Percentiles rank a stretch among this genome's conserved stretches.
phyloP scores from a whole-genome alignment of 345 rosid genomes.

The Bruguiera sexangula region DNA sequence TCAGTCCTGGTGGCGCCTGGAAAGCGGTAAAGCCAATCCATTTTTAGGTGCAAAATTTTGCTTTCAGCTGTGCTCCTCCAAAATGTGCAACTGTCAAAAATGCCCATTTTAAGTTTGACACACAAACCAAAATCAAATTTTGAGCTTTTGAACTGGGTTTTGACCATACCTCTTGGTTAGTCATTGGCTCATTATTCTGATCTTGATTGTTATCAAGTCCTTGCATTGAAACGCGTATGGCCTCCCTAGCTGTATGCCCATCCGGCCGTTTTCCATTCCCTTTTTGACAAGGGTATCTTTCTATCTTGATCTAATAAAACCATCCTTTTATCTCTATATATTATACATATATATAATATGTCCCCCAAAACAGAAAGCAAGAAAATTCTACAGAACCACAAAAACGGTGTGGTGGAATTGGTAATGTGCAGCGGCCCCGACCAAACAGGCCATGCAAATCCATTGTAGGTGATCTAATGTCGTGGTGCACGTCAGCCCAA shows the following conservation, averaged over 20 bases:
- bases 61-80: constrained; percentile 1
- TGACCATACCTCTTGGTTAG: neutral
- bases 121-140: neutral
- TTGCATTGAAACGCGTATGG: no score
- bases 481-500: constrained; percentile 42
- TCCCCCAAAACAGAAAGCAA: constrained; percentile 2
- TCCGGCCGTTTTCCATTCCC: neutral
- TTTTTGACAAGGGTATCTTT: constrained; percentile 5
- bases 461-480: constrained; percentile 7
- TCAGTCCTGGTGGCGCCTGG: constrained; percentile 8
- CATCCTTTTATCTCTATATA: no score
- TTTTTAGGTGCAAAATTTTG: neutral
- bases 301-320: neutral
- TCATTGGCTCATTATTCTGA: constrained; percentile 12
- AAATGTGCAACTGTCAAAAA: neutral
- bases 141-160: neutral
- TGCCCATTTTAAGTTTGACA: neutral
- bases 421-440: no score
- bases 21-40: neutral
- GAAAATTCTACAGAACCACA: constrained; percentile 12
- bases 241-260: no score
- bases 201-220: neutral
- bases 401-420: neutral
- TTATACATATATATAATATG: no score
- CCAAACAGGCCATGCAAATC: neutral